Evolutionary conservation across 352 stramenopile genomes (phyloP), one percentile per base, ranked within the genome.

Genomic region (Halophytophthora batemanensis): DNA sequence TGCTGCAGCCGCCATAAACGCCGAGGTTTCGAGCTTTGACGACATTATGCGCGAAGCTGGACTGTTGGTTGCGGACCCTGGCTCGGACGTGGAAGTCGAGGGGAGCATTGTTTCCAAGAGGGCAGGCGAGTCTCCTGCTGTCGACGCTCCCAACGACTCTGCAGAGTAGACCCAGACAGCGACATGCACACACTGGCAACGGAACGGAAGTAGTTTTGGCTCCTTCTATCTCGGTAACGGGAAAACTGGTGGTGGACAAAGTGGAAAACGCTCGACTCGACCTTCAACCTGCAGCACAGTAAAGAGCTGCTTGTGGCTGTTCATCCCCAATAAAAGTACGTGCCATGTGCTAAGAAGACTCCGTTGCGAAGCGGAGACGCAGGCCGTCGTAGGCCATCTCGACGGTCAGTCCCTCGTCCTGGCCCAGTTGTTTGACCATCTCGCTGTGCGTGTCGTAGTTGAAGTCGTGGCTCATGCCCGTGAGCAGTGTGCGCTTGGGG

Each of bases 401-500:
- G 33, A 93, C 62, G 38, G 49, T 29, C 14, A 93, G 51, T 3
- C 70, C 76, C 22, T 88, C 71, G 0, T 62, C 51, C 2, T 65
- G 31, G 3, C 61, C 64, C 21, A 87, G 47, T 17, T 71, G 39
- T 11, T 45, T 22, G 12, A 91, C 65, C 45, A 52, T 41, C 14
- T 39, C 47, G 40, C 61, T 72, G 41, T 77, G 60, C 23, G 43
- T 45, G n/a, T 63, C 47, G 50, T 87, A 90, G 50, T 93, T 76
- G 33, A 90, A 76, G 17, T 82, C 62, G 52, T 93, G 82, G 43
- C 71, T 83, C 74, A 93, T 89, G 42, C 82, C 82, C 11, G 80
- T 86, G 42, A 93, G 71, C 18, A 83, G 51, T 46, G 75, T 89
- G 41, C 60, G 71, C 56, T 69, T 73, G 12, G 82, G 80, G 5